Evolutionary conservation across 352 stramenopile genomes (phyloP), one percentile per base, ranked within the genome.

Genomic region (Albugo candida): DNA sequence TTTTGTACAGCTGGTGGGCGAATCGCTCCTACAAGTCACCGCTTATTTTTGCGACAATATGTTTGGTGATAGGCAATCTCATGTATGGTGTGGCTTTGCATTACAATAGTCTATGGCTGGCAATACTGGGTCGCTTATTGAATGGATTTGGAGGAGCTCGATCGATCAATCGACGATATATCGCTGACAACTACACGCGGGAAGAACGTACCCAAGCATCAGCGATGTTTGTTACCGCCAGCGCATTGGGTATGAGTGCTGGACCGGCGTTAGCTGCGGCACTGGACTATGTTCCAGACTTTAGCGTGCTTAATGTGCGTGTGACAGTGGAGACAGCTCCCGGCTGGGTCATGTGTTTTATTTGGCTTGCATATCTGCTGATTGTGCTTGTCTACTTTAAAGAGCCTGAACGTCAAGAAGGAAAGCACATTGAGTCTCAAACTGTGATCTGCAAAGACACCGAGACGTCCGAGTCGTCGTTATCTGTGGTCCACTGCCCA

Each of bases 1-100:
- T 98, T 17, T 63, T 96, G 13, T 97, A 97, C 66, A 94, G 75
- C 48, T 96, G 85, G 82, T 95, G 83, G 83, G 82, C 82, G 14
- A 95, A 95, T 59, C 74, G 61, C 5, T 92, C 77, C 49, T 95
- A 94, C 63, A 85, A 84, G 52, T 52, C 40, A 13, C 85, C 83
- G 34, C 57, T 95, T n/a, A 52, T 88, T 34, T 84, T 88, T 36
- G 83, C 82, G 16, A 84, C 74, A 0, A 51, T 74, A 36, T 86
- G 83, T 37, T 60, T 93, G 12, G 69, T 93, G 18, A 17, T 88
- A 36, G 83, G 83, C 21, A 95, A 95, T 59, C 38, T 93, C 49
- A 57, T 94, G 1, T 95, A 95, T 55, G 83, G 63, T 6, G 54
- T 85, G 40, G 81, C 81, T 16, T 63, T 84, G 21, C 68, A 72